These are phyloP conservation scores for Mycena vitilis DNA, from an alignment of 768 basidiomycete genomes.

Conservation along the genomic window DNA sequence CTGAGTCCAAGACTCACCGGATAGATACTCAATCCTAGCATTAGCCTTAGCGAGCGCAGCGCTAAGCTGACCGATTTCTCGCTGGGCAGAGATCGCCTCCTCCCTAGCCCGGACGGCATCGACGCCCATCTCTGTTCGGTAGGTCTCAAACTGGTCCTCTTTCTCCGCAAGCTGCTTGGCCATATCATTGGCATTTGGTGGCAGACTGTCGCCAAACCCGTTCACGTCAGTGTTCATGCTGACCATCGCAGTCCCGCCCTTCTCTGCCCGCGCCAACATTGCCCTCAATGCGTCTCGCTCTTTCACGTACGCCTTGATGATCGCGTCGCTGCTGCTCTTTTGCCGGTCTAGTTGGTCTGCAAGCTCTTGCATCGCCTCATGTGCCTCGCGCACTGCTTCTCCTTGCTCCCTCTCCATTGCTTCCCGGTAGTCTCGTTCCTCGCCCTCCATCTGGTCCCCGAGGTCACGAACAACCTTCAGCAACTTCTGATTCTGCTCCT, in stretches of 20 bases:
- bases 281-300: conserved; percentile 88
- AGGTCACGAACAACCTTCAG: conserved; percentile 87
- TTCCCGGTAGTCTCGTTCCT: conserved; percentile 82
- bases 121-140: conserved; percentile 81
- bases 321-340: conserved; percentile 74
- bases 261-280: conserved; percentile 72
- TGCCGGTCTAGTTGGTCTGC: conserved; percentile 83
- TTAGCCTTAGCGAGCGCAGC: conserved; percentile 85
- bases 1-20: conserved; percentile 53
- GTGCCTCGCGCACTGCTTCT: conserved; percentile 88
- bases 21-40: conserved; percentile 82
- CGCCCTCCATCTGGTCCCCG: conserved; percentile 85
- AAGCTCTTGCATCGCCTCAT: conserved; percentile 85
- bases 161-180: conserved; percentile 76
- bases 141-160: conserved; percentile 84
- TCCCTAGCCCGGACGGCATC: conserved; percentile 82
- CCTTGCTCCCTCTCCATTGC: conserved; percentile 78
- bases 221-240: conserved; percentile 40
- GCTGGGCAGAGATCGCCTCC: conserved; percentile 71
- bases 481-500: conserved; percentile 92
- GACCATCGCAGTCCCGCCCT: conserved; percentile 35
- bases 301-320: conserved; percentile 84
- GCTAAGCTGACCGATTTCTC: conserved; percentile 72
- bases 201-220: conserved; percentile 46
- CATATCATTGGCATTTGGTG: conserved; percentile 50